Percentiles rank a stretch among this genome's conserved stretches.
These are phyloP conservation scores for Leccinum pachyderme DNA, from an alignment of 1,284 basidiomycete genomes.

Conservation along the genomic window DNA sequence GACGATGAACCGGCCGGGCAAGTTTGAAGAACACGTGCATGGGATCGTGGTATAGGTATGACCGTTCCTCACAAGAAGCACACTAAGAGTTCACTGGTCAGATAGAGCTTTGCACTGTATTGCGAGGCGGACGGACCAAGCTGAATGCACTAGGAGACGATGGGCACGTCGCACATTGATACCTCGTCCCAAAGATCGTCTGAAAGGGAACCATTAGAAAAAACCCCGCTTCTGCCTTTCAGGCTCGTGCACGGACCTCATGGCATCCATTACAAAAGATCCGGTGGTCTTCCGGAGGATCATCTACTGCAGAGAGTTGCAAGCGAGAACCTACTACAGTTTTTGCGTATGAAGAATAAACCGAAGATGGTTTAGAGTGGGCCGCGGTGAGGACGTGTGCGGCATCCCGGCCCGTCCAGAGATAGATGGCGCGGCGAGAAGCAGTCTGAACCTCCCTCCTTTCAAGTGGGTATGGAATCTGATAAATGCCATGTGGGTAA, in stretches of 20 bases:
- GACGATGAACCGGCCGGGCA: constrained; percentile 68
- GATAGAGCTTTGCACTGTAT: constrained; percentile 1
- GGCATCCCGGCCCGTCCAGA: constrained; percentile 78
- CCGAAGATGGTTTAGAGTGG: constrained; percentile 52
- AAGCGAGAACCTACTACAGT: constrained; percentile 57
- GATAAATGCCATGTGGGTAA: neutral
- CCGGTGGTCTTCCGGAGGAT: constrained; percentile 49
- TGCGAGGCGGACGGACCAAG: constrained; percentile 46
- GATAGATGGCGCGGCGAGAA: constrained; percentile 66
- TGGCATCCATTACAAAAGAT: constrained; percentile 59
- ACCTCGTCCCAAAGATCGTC: constrained; percentile 67
- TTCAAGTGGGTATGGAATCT: constrained; percentile 85
- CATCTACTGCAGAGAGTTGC: constrained; percentile 26
- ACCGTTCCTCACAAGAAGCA: constrained; percentile 70
- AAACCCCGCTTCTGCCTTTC: neutral
- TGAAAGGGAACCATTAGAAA: constrained; percentile 27
- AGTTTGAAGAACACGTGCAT: constrained; percentile 87
- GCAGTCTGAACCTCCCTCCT: constrained; percentile 71
- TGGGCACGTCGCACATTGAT: constrained; percentile 76
- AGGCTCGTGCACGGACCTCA: constrained; percentile 41
- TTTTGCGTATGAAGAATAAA: constrained; percentile 59
- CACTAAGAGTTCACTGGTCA: constrained; percentile 52
- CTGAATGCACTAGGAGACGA: constrained; percentile 61
- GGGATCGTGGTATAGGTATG: constrained; percentile 77
- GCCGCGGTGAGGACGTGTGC: constrained; percentile 45